Evolutionary conservation across 352 stramenopile species (phyloP).

Genomic region (Phytophthora cactorum): DNA sequence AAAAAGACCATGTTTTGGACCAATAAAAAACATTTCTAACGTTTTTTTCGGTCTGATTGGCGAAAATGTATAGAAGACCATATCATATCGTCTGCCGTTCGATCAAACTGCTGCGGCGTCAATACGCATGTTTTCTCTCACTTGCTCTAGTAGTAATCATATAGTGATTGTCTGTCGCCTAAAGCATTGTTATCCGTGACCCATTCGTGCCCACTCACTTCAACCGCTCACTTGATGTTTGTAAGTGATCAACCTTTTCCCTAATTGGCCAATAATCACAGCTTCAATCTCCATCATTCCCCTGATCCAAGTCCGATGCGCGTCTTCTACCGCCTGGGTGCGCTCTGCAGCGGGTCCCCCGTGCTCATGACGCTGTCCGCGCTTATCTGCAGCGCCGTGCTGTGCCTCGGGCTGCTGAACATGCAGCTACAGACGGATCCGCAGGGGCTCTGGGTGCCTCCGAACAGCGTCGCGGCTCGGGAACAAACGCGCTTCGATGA

Average conservation of each 20-base stretch:
- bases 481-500: conserved; percentile 81
- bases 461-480: conserved; percentile 55
- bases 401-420: conserved; percentile 63
- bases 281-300: conserved; percentile 24
- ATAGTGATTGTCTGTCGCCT: neutral
- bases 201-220: conserved; percentile 2
- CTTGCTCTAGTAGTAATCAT: no score
- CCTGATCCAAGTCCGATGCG: conserved; percentile 37
- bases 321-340: conserved; percentile 61
- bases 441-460: conserved; percentile 84
- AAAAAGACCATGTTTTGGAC: no score
- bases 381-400: conserved; percentile 51
- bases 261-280: conserved; percentile 22
- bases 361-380: conserved; percentile 54
- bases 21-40: no score
- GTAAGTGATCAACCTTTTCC: neutral
- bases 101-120: neutral
- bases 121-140: no score
- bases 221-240: conserved; percentile 22
- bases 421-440: conserved; percentile 81
- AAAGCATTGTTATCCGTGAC: neutral
- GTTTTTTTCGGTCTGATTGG: no score
- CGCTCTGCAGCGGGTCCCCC: conserved; percentile 55
- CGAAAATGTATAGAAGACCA: no score
- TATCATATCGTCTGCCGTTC: no score